Conservation (phyloP, 129 eudicot genomes). For the Lactuca sativa region DNA sequence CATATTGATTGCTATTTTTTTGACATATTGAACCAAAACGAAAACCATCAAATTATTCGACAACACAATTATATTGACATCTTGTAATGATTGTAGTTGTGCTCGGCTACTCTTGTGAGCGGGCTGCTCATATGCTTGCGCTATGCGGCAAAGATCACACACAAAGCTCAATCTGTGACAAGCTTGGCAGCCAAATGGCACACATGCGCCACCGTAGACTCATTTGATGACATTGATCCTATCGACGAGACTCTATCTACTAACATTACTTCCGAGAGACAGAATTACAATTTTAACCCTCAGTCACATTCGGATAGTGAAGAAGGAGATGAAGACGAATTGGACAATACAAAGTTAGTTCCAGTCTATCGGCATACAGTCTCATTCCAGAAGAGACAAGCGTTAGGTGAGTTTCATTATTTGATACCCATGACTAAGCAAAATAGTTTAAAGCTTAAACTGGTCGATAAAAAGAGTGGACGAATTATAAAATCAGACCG, state of each 20-base stretch:
- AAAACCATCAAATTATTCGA: not conserved
- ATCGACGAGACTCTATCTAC: slow-evolving; percentile 35
- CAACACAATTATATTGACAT: not conserved
- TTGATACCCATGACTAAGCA: not conserved
- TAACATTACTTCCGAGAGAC: slow-evolving; percentile 26
- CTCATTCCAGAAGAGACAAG: slow-evolving; percentile 83
- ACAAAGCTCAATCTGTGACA: slow-evolving; percentile 72
- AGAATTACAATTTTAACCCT: slow-evolving; percentile 8
- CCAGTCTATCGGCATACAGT: slow-evolving; percentile 57
- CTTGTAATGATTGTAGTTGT: slow-evolving; percentile 42
- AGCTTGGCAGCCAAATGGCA: slow-evolving; percentile 93
- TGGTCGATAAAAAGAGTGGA: not conserved
- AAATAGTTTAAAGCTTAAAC: not conserved
- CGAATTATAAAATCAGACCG: too few species aligned
- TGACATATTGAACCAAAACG: not conserved
- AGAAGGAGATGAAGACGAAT: slow-evolving; percentile 69
- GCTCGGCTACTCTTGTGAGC: slow-evolving; percentile 63
- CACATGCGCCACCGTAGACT: slow-evolving; percentile 61
- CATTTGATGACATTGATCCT: slow-evolving; percentile 48
- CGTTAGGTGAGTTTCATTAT: slow-evolving; percentile 52
- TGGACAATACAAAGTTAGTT: slow-evolving; percentile 64
- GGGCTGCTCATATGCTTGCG: slow-evolving; percentile 75
- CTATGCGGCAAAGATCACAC: slow-evolving; percentile 83
- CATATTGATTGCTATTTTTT: not conserved
- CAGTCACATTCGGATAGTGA: slow-evolving; percentile 48